A percentile compares a stretch with the other conserved stretches of the same genome.
These are phyloP conservation scores for Westerdykella ornata DNA, from an alignment of 2,329 filamentous ascomycete species.

Conservation along the genomic window DNA sequence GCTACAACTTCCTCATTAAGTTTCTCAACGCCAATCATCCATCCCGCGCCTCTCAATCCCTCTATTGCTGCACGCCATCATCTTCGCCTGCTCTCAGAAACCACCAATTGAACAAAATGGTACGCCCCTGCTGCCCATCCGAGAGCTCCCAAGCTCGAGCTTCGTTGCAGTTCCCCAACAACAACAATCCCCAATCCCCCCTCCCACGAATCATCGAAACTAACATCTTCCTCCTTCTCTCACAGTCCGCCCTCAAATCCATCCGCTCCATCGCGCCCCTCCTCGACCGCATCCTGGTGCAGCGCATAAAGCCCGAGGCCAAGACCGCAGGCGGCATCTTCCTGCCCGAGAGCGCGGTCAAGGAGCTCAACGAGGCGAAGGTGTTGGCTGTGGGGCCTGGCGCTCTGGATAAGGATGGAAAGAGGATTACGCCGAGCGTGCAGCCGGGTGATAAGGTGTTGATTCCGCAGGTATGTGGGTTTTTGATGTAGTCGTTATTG, in stretches of 20 bases:
- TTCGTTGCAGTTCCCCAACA: slow-evolving; percentile 1
- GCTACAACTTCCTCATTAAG: not conserved
- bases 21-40: slow-evolving; percentile 1
- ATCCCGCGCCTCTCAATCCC: not conserved
- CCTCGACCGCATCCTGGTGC: slow-evolving; percentile 94
- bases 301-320: slow-evolving; percentile 93
- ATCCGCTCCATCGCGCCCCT: slow-evolving; percentile 93
- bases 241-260: slow-evolving; percentile 66
- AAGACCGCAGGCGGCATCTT: slow-evolving; percentile 97
- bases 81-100: slow-evolving; percentile 1
- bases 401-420: slow-evolving; percentile 77
- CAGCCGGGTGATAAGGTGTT: slow-evolving; percentile 80
- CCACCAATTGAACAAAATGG: slow-evolving; percentile 11
- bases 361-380: slow-evolving; percentile 97
- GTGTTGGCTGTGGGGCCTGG: slow-evolving; percentile 94
- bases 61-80: slow-evolving; percentile 2
- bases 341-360: slow-evolving; percentile 91
- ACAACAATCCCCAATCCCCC: slow-evolving; percentile 1
- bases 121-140: slow-evolving; percentile 1
- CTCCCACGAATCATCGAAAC: not conserved
- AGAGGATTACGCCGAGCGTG: slow-evolving; percentile 80
- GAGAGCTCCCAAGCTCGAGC: not conserved
- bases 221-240: slow-evolving; percentile 2
- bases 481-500: not conserved
- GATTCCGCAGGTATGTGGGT: slow-evolving; percentile 73